phyloP scores from a whole-genome alignment of 2,329 filamentous ascomycete species.

The Xylaria sp. region DNA sequence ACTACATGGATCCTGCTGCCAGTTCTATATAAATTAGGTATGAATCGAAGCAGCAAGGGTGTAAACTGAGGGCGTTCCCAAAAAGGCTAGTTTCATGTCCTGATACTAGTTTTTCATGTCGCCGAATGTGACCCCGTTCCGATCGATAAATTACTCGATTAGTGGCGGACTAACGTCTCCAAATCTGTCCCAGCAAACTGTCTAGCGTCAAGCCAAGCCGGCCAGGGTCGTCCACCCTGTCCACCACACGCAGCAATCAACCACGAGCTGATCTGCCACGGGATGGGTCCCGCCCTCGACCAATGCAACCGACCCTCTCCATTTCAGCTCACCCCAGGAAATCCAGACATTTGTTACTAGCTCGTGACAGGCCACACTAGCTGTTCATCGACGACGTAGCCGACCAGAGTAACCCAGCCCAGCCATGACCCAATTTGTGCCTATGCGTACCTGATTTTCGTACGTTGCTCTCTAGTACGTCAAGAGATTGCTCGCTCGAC shows the following conservation, averaged over 20 bases:
- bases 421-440: background rate
- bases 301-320: conserved; percentile 40
- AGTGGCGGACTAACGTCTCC: conserved; percentile 36
- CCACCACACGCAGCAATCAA: conserved; percentile 37
- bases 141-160: conserved; percentile 39
- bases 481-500: background rate
- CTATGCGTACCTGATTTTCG: background rate
- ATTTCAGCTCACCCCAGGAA: conserved; percentile 37
- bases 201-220: conserved; percentile 40
- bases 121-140: no score
- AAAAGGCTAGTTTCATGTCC: no score
- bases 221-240: conserved; percentile 38
- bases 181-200: conserved; percentile 42
- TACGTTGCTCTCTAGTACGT: background rate
- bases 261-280: conserved; percentile 46
- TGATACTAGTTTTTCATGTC: no score
- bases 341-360: conserved; percentile 38
- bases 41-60: no score
- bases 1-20: no score
- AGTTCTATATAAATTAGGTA: no score
- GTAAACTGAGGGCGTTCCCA: no score
- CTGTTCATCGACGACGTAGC: conserved; percentile 1
- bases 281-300: conserved; percentile 42
- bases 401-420: background rate
- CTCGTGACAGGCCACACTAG: conserved; percentile 29